Conservation (phyloP, 768 basidiomycete genomes). For the Boletus sp. region DNA sequence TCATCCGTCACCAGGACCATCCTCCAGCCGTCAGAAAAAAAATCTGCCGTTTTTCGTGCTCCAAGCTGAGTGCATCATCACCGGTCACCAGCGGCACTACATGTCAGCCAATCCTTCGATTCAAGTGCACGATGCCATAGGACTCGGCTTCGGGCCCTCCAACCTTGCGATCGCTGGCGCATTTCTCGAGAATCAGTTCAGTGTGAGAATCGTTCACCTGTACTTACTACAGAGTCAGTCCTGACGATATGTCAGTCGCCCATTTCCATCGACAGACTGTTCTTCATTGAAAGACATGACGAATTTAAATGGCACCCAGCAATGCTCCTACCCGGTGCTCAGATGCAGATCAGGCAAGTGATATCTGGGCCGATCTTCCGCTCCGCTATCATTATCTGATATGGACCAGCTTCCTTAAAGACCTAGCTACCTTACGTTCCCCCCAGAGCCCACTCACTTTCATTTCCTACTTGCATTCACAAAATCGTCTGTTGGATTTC, state of each 20-base stretch:
- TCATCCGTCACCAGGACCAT: background rate
- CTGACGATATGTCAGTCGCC: slow-evolving; percentile 8
- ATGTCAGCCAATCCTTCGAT: slow-evolving; percentile 2
- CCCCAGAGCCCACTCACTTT: slow-evolving; percentile 52
- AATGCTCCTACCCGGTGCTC: slow-evolving; percentile 49
- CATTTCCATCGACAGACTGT: slow-evolving; percentile 28
- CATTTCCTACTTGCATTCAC: slow-evolving; percentile 48
- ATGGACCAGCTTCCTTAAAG: slow-evolving; percentile 44
- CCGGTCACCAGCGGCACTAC: background rate
- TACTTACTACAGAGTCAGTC: background rate
- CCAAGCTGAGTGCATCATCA: background rate
- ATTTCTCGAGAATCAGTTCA: slow-evolving; percentile 38
- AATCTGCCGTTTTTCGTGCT: background rate
- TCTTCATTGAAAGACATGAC: slow-evolving; percentile 49
- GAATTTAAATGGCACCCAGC: slow-evolving; percentile 54
- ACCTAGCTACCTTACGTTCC: slow-evolving; percentile 50
- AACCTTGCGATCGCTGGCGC: slow-evolving; percentile 51
- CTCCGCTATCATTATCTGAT: slow-evolving; percentile 3
- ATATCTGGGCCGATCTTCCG: background rate
- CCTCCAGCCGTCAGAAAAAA: background rate
- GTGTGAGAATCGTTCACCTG: slow-evolving; percentile 6
- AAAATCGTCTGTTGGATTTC: slow-evolving; percentile 47
- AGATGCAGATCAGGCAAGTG: slow-evolving; percentile 51
- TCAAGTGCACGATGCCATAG: slow-evolving; percentile 42
- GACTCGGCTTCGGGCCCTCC: slow-evolving; percentile 52